phyloP scores from a whole-genome alignment of 208 protist species.

The Phytomonas sp. region DNA sequence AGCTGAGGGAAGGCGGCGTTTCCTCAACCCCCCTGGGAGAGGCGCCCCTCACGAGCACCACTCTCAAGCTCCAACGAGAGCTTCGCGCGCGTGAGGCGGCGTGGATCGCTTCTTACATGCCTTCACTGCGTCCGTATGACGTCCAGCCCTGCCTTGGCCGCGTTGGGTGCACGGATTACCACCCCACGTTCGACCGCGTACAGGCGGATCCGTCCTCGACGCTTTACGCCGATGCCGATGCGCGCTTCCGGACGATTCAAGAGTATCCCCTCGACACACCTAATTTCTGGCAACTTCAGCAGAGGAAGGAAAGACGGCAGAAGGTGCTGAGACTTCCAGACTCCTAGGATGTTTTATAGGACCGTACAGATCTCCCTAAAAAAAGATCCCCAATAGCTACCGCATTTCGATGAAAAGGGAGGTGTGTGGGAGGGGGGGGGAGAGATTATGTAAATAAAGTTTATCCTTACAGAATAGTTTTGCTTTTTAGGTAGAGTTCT shows the following conservation, averaged over 20 bases:
- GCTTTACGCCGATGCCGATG: constrained; percentile 11
- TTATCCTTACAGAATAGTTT: constrained; percentile 4
- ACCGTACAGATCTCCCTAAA: constrained; percentile 3
- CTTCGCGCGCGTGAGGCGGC: not conserved
- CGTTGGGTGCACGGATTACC: constrained; percentile 12
- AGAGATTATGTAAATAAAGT: not conserved
- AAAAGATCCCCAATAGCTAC: not conserved
- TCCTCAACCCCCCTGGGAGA: not conserved
- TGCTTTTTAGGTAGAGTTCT: constrained; percentile 3
- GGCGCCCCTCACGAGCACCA: not conserved
- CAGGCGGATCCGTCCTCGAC: constrained; percentile 10
- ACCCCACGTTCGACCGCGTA: constrained; percentile 13
- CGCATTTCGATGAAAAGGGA: not conserved
- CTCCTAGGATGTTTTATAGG: not conserved
- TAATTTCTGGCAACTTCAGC: constrained; percentile 12
- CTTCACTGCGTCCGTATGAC: constrained; percentile 12
- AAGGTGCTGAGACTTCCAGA: not conserved
- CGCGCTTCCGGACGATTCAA: constrained; percentile 7
- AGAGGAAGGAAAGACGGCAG: not conserved
- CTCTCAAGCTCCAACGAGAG: not conserved
- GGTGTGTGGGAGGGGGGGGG: not conserved
- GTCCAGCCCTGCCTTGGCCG: constrained; percentile 13
- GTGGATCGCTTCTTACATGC: constrained; percentile 11
- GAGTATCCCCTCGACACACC: constrained; percentile 12
- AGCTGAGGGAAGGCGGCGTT: not conserved